phyloP scores from a whole-genome alignment of 2,329 filamentous ascomycete genomes.

The Ophiostoma montium region DNA sequence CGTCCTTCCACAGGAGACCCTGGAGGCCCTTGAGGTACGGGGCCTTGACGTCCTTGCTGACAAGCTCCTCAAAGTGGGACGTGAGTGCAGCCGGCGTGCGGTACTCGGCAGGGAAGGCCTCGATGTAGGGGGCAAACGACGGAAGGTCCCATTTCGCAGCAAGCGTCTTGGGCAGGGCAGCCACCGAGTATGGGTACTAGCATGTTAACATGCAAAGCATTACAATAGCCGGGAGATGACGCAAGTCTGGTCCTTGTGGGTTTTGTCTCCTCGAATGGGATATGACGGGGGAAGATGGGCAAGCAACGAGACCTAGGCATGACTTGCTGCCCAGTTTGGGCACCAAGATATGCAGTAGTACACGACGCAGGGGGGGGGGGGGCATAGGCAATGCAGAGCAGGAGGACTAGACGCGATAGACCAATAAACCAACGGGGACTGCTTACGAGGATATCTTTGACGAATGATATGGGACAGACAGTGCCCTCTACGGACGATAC shows the following conservation, averaged over 20 bases:
- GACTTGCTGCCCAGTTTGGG: too few relatives aligned
- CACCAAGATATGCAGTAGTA: background rate
- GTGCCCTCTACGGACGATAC: slow-evolving; percentile 50
- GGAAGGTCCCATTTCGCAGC: slow-evolving; percentile 51
- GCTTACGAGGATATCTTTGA: slow-evolving; percentile 70
- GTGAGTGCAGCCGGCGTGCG: slow-evolving; percentile 46
- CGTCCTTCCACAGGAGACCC: slow-evolving; percentile 63
- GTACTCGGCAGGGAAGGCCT: slow-evolving; percentile 55
- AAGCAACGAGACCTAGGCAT: too few relatives aligned
- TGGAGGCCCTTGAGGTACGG: slow-evolving; percentile 68
- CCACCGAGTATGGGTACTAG: slow-evolving; percentile 66
- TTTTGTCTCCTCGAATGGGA: too few relatives aligned
- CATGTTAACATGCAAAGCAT: background rate
- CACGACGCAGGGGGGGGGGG: background rate
- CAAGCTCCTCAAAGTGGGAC: slow-evolving; percentile 56
- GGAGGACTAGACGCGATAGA: background rate
- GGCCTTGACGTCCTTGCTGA: slow-evolving; percentile 58
- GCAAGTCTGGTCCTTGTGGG: too few relatives aligned
- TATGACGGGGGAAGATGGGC: too few relatives aligned
- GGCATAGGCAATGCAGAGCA: background rate
- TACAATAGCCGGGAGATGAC: too few relatives aligned
- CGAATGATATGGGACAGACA: slow-evolving; percentile 71
- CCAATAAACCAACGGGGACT: slow-evolving; percentile 7
- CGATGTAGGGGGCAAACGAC: slow-evolving; percentile 51
- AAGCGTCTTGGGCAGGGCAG: slow-evolving; percentile 49